Evolutionary conservation across 768 basidiomycete genomes (phyloP).

Genomic region (Collybiopsis confluens): DNA sequence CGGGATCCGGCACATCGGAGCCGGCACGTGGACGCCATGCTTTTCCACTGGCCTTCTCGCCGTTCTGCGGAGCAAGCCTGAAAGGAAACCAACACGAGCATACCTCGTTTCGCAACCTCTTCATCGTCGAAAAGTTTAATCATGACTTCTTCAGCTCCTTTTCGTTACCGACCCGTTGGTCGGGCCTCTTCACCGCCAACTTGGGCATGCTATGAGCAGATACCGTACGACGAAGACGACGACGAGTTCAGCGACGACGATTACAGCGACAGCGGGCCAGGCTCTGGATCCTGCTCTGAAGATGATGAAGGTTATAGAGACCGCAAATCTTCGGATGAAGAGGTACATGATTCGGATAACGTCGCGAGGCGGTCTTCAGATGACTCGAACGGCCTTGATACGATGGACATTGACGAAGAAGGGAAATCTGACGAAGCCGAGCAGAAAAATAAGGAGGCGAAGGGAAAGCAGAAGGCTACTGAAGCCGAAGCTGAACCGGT

Average conservation of each 20-base stretch:
- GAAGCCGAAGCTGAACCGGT: conserved; percentile 67
- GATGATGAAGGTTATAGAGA: conserved; percentile 73
- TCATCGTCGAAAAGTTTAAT: conserved; percentile 2
- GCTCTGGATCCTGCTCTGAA: conserved; percentile 65
- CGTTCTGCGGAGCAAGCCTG: no score
- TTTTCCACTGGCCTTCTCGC: no score
- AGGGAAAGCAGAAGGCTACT: conserved; percentile 78
- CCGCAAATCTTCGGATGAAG: conserved; percentile 18
- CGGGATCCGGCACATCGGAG: no score
- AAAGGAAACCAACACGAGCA: no score
- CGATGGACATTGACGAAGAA: conserved; percentile 59
- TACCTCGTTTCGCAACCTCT: no score
- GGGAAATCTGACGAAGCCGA: conserved; percentile 41
- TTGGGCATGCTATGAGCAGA: conserved; percentile 91
- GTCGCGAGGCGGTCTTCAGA: conserved; percentile 25
- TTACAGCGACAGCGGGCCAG: conserved; percentile 58
- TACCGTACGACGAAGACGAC: conserved; percentile 62
- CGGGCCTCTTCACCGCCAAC: conserved; percentile 81
- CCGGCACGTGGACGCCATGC: no score
- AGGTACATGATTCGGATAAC: conserved; percentile 28
- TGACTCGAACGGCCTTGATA: conserved; percentile 29
- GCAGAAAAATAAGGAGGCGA: conserved; percentile 55
- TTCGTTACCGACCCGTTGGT: conserved; percentile 71
- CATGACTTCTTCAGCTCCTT: conserved; percentile 39
- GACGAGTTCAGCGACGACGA: no score